Evolutionary conservation across 345 rosid species (phyloP).

Genomic region (Hibiscus syriacus): DNA sequence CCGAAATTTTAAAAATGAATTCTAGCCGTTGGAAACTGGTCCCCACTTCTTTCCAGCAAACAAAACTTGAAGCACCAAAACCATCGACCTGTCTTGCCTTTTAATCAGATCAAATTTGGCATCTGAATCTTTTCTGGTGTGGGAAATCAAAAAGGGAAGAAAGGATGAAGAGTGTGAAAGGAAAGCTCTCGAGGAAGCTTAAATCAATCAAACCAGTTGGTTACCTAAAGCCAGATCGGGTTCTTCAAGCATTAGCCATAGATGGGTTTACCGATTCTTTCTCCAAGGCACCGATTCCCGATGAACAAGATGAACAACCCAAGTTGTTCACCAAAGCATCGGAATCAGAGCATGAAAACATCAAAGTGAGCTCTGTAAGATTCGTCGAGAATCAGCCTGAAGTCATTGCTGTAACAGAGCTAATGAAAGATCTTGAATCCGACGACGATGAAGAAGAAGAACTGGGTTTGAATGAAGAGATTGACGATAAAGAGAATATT

Average conservation of each 20-base stretch:
- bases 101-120: neutral
- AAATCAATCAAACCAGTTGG: slow-evolving; percentile 53
- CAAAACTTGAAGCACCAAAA: slow-evolving; percentile 2
- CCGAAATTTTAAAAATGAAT: slow-evolving; percentile 24
- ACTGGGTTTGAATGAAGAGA: slow-evolving; percentile 18
- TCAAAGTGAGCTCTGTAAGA: neutral
- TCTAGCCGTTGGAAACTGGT: slow-evolving; percentile 59
- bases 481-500: slow-evolving; percentile 49
- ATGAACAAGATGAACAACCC: slow-evolving; percentile 15
- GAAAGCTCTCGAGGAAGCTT: slow-evolving; percentile 57
- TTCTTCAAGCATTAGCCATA: slow-evolving; percentile 47
- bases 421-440: slow-evolving; percentile 37
- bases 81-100: neutral
- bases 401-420: slow-evolving; percentile 34
- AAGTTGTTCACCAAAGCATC: slow-evolving; percentile 18
- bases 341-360: slow-evolving; percentile 21
- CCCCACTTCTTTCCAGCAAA: neutral
- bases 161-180: slow-evolving; percentile 69
- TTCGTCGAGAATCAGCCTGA: slow-evolving; percentile 26
- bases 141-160: neutral
- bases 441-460: slow-evolving; percentile 24
- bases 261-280: slow-evolving; percentile 49
- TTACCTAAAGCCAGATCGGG: slow-evolving; percentile 54
- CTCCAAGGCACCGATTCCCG: slow-evolving; percentile 23
- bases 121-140: too few relatives aligned